Percentiles rank a stretch among this genome's conserved stretches.
Evolutionary conservation across 2,329 filamentous ascomycete genomes (phyloP).

Genomic region (Cytospora mali): DNA sequence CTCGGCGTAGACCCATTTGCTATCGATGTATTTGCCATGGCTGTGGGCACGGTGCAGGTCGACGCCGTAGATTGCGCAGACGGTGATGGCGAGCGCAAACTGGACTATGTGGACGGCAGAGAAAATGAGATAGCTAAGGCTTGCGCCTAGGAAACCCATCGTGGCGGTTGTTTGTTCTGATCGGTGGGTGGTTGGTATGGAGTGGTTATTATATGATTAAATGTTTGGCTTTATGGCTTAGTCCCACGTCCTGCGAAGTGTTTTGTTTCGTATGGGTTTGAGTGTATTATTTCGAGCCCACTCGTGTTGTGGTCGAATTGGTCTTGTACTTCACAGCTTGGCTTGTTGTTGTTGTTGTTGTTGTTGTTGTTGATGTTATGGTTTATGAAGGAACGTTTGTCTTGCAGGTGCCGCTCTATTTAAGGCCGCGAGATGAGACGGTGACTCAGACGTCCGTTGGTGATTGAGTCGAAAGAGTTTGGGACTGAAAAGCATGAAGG

Average conservation of each 20-base stretch:
- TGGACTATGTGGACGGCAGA: conserved; percentile 71
- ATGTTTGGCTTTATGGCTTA: not conserved
- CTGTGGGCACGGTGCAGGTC: conserved; percentile 63
- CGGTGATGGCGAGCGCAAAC: conserved; percentile 74
- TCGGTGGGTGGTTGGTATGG: not conserved
- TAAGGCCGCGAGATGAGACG: not conserved
- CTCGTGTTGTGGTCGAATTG: not conserved
- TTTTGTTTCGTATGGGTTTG: not conserved
- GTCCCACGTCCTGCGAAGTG: not conserved
- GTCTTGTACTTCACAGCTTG: not conserved
- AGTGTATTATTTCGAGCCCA: not conserved
- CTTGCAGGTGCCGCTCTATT: not conserved
- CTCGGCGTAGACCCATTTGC: conserved; percentile 77
- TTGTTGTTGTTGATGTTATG: not conserved
- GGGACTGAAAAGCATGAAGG: not conserved
- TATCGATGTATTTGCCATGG: conserved; percentile 54
- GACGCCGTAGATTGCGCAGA: conserved; percentile 76
- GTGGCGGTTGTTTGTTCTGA: conserved; percentile 25
- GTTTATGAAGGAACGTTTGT: not conserved
- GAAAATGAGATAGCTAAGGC: conserved; percentile 57
- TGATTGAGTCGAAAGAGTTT: not conserved
- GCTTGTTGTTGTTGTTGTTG: not conserved
- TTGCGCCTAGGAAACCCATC: conserved; percentile 51
- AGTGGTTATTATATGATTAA: not conserved
- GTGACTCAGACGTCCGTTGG: not conserved